A percentile compares a stretch with the other conserved stretches of the same genome.
Evolutionary conservation across 208 protist species (phyloP).

Genomic region (Leishmania major): DNA sequence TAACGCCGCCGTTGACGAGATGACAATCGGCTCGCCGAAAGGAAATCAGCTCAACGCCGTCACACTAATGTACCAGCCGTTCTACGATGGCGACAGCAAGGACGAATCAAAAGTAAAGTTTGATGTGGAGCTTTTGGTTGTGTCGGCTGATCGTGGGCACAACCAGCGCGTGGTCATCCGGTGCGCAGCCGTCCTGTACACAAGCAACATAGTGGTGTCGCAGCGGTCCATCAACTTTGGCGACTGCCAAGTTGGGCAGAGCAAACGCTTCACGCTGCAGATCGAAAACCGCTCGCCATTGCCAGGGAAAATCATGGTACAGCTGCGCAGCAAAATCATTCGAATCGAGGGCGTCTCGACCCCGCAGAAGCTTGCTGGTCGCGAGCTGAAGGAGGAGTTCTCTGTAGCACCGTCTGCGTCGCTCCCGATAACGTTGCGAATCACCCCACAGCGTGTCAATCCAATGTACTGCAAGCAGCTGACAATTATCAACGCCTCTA

Average conservation of each 20-base stretch:
- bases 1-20: slow-evolving; percentile 55
- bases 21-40: slow-evolving; percentile 55
- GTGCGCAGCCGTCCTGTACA: slow-evolving; percentile 76
- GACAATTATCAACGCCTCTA: slow-evolving; percentile 77
- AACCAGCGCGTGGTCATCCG: slow-evolving; percentile 67
- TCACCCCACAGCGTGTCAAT: slow-evolving; percentile 86
- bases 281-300: slow-evolving; percentile 84
- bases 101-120: slow-evolving; percentile 70
- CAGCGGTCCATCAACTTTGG: slow-evolving; percentile 82
- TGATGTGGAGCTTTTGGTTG: slow-evolving; percentile 68
- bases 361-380: slow-evolving; percentile 10
- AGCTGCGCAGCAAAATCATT: slow-evolving; percentile 89
- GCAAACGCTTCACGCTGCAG: slow-evolving; percentile 64
- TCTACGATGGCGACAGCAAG: slow-evolving; percentile 53
- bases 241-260: slow-evolving; percentile 82
- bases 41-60: slow-evolving; percentile 31
- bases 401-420: slow-evolving; percentile 66
- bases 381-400: slow-evolving; percentile 74
- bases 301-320: slow-evolving; percentile 65
- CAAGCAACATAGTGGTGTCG: slow-evolving; percentile 76
- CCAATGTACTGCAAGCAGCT: slow-evolving; percentile 86
- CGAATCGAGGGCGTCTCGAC: slow-evolving; percentile 60
- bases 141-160: slow-evolving; percentile 22
- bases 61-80: slow-evolving; percentile 61
- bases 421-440: slow-evolving; percentile 70